Conservation (phyloP, 1,284 basidiomycete genomes). For the Peniophora sp. region DNA sequence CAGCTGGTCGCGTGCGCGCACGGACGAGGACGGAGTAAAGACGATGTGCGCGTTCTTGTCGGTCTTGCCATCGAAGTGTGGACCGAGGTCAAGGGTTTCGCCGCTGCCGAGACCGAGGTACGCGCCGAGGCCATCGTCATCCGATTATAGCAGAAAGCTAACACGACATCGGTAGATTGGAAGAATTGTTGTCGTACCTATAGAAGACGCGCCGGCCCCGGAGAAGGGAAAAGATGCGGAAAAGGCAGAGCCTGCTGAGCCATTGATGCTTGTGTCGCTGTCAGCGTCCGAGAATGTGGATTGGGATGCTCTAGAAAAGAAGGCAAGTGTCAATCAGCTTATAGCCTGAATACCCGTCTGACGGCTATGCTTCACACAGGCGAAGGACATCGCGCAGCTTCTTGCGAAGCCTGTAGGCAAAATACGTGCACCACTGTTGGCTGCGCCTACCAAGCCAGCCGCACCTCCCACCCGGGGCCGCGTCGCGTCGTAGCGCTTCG, state of each 20-base stretch:
- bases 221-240: conserved; percentile 2
- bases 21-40: conserved; percentile 47
- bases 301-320: conserved; percentile 56
- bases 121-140: conserved; percentile 10
- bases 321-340: conserved; percentile 30
- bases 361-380: conserved; percentile 27
- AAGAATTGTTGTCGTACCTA: conserved; percentile 56
- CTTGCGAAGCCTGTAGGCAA: conserved; percentile 33
- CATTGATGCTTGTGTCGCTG: conserved; percentile 57
- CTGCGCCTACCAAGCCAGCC: conserved; percentile 12
- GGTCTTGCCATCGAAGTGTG: conserved; percentile 67
- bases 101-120: conserved; percentile 72
- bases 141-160: neutral
- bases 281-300: conserved; percentile 50
- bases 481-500: conserved; percentile 11
- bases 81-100: conserved; percentile 59
- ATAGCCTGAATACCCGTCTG: neutral
- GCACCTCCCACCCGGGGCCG: conserved; percentile 19
- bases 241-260: conserved; percentile 21
- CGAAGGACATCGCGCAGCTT: conserved; percentile 37
- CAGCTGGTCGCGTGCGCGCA: conserved; percentile 53
- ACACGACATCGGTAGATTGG: conserved; percentile 43
- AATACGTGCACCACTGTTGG: conserved; percentile 24
- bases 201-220: conserved; percentile 23
- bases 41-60: conserved; percentile 62